These are phyloP conservation scores for Collybia mongolica DNA, from an alignment of 768 basidiomycete genomes.

Conservation along the genomic window DNA sequence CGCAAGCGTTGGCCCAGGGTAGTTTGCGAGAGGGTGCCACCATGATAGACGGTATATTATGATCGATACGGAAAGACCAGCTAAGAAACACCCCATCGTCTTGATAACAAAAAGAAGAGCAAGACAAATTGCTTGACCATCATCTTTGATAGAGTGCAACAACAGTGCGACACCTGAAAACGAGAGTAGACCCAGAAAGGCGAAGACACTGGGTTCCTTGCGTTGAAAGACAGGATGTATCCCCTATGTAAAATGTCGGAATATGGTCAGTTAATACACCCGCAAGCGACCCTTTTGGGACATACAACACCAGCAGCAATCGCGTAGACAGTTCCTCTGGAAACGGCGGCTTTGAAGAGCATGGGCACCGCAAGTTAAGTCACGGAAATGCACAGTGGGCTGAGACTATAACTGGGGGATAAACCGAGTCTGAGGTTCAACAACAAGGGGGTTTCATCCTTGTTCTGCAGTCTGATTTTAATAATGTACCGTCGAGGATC, in stretches of 20 bases:
- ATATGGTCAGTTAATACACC: no score
- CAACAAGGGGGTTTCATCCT: no score
- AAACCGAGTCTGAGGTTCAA: no score
- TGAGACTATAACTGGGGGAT: no score
- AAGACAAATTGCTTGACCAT: background rate
- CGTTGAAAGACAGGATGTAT: background rate
- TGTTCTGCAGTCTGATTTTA: no score
- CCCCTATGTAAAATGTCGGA: background rate
- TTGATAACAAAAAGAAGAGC: background rate
- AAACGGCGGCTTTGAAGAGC: no score
- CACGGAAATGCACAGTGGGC: no score
- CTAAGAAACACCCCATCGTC: background rate
- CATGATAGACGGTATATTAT: constrained; percentile 34
- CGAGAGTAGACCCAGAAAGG: background rate
- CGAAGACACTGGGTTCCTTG: background rate
- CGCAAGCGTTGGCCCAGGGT: constrained; percentile 31
- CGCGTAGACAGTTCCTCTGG: no score
- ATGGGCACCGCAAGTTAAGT: no score
- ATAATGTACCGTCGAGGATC: no score
- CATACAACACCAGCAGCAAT: no score
- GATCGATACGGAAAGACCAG: constrained; percentile 19
- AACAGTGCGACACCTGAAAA: background rate
- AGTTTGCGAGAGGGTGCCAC: constrained; percentile 33
- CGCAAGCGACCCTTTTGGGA: no score
- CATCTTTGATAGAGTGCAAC: background rate